phyloP scores from a whole-genome alignment of 306 rosid genomes.

The Prunus salicina region DNA sequence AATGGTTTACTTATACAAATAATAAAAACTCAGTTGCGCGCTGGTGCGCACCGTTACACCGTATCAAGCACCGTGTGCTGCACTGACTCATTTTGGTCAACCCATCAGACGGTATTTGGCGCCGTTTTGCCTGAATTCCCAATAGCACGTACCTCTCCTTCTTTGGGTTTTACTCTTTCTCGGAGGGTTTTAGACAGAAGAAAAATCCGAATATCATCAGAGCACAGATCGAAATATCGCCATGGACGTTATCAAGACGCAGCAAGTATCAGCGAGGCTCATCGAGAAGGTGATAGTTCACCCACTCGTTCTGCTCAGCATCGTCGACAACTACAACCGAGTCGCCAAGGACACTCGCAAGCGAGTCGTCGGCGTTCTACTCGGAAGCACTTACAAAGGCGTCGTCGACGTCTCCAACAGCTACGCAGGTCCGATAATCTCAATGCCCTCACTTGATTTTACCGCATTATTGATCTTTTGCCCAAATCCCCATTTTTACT shows the following conservation, averaged over 20 bases:
- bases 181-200: background rate
- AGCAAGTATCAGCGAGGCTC: constrained; percentile 65
- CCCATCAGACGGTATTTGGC: background rate
- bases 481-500: background rate
- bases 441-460: background rate
- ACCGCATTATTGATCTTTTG: background rate
- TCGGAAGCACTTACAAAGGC: constrained; percentile 76
- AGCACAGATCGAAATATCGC: background rate
- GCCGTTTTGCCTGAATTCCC: background rate
- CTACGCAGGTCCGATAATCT: constrained; percentile 61
- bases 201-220: background rate
- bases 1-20: no score
- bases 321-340: constrained; percentile 87
- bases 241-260: constrained; percentile 90
- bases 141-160: background rate
- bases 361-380: constrained; percentile 83
- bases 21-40: no score
- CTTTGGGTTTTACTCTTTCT: background rate
- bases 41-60: no score
- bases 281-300: constrained; percentile 89
- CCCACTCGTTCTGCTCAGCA: constrained; percentile 80
- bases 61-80: background rate
- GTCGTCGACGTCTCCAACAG: constrained; percentile 84
- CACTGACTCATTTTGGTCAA: background rate
- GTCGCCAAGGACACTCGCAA: constrained; percentile 86